Evolutionary conservation across 1,139 yeast species (phyloP).

Genomic region (Blastobotrys persicus): DNA sequence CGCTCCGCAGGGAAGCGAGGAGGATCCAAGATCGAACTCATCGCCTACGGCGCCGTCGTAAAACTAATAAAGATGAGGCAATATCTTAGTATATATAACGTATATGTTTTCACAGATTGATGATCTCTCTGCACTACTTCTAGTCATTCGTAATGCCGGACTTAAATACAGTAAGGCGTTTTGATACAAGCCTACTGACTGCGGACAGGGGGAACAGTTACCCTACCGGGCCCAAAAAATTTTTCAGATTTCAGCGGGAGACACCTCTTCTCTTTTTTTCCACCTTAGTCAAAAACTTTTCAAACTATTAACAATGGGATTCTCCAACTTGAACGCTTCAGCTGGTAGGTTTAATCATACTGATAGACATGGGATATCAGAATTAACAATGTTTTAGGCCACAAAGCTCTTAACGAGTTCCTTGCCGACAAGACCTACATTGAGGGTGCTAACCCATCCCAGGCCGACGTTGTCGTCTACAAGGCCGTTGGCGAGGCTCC

Average conservation of each 20-base stretch:
- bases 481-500: slow-evolving; percentile 77
- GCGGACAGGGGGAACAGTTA: background rate
- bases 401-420: slow-evolving; percentile 80
- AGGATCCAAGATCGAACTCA: too few species aligned
- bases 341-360: slow-evolving; percentile 6
- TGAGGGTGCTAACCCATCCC: slow-evolving; percentile 72
- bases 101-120: too few species aligned
- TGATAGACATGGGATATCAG: background rate
- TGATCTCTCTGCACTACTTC: too few species aligned
- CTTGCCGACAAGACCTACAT: slow-evolving; percentile 90
- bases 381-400: slow-evolving; percentile 41
- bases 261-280: background rate
- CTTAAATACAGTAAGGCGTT: too few species aligned
- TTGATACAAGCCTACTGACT: too few species aligned
- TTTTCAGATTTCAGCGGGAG: background rate
- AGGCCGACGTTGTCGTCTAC: slow-evolving; percentile 91
- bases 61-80: too few species aligned
- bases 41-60: too few species aligned
- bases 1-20: too few species aligned
- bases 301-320: slow-evolving; percentile 12
- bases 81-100: too few species aligned
- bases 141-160: too few species aligned
- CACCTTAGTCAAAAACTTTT: background rate
- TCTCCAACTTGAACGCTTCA: slow-evolving; percentile 10
- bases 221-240: slow-evolving; percentile 2